A percentile compares a stretch with the other conserved stretches of the same genome.
phyloP scores from a whole-genome alignment of 306 rosid species.

The Notholithocarpus densiflorus region DNA sequence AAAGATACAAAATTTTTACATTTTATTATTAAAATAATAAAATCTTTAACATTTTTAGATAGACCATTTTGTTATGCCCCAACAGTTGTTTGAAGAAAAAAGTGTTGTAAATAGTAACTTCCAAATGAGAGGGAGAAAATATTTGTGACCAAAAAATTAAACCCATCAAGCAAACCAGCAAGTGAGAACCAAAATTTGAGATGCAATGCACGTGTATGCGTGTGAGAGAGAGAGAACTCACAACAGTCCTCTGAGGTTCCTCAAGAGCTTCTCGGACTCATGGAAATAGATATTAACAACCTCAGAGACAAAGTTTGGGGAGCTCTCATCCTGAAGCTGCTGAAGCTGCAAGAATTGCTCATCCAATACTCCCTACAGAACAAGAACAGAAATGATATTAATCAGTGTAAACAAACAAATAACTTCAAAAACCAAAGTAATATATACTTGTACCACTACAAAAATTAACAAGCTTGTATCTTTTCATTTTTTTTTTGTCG shows the following conservation, averaged over 20 bases:
- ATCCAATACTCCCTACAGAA: constrained; percentile 71
- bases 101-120: no score
- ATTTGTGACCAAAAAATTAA: not conserved
- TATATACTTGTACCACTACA: no score
- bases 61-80: no score
- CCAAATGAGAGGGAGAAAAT: no score
- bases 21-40: no score
- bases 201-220: not conserved
- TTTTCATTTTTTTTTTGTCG: not conserved
- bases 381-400: not conserved
- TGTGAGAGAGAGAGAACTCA: constrained; percentile 13
- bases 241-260: constrained; percentile 70
- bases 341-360: constrained; percentile 96
- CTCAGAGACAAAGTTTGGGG: constrained; percentile 90
- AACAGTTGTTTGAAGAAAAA: no score
- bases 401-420: not conserved
- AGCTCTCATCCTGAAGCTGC: constrained; percentile 84
- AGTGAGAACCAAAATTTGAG: not conserved
- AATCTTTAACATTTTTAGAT: no score
- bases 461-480: no score
- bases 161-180: no score
- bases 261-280: constrained; percentile 84
- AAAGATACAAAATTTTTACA: no score
- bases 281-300: constrained; percentile 91
- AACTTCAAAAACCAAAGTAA: not conserved